These are phyloP conservation scores for Boletus huronensis DNA, from an alignment of 768 basidiomycete genomes.

Conservation along the genomic window DNA sequence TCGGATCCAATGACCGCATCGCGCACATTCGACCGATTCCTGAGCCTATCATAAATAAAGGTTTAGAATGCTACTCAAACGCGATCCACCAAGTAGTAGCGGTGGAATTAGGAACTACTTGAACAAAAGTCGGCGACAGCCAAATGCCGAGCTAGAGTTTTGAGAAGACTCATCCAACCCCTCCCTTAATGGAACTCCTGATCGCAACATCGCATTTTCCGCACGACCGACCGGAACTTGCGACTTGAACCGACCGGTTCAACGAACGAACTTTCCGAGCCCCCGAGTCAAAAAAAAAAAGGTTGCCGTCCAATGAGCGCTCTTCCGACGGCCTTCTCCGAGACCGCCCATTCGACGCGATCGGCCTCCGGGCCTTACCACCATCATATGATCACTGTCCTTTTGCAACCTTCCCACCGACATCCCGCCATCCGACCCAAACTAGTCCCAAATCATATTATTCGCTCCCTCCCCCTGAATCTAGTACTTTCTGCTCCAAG, in stretches of 20 bases:
- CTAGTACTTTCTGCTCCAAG: neutral
- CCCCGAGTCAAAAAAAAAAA: neutral
- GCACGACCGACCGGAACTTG: neutral
- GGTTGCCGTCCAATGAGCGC: neutral
- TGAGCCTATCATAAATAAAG: neutral
- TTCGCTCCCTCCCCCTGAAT: too few species aligned
- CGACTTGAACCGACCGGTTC: too few species aligned
- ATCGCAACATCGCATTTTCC: neutral
- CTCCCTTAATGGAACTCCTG: too few species aligned
- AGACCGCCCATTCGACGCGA: slow-evolving; percentile 3
- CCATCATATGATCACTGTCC: neutral
- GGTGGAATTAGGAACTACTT: neutral
- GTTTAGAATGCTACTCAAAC: neutral
- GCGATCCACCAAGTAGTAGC: neutral
- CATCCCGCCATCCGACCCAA: neutral
- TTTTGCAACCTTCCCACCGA: neutral
- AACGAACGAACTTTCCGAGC: neutral
- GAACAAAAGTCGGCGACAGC: neutral
- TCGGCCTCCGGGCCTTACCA: neutral
- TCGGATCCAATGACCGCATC: too few species aligned
- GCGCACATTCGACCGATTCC: neutral
- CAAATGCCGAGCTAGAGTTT: neutral
- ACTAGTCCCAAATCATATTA: neutral
- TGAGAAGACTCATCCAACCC: neutral
- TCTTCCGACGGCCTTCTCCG: neutral